Base-by-base conservation (phyloP, 768 basidiomycete genomes). In the Suillus subluteus region DNA sequence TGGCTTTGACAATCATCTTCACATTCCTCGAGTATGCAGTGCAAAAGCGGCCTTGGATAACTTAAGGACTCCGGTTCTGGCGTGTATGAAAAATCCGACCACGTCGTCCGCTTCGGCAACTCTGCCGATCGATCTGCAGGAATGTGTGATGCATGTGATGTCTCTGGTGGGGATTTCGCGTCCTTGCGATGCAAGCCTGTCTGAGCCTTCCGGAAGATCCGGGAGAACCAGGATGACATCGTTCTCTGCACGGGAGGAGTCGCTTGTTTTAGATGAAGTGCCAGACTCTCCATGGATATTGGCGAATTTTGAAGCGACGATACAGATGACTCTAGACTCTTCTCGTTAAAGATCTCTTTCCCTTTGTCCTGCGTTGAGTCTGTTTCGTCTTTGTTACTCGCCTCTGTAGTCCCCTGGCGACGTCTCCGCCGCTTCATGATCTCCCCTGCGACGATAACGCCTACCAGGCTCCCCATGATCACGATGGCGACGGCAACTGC, bases 21-120 rank as follows among this genome's bases (percentile, higher is more conserved):
- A 2, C 35, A 61, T 63, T 79, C 76, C 67, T 77, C 76, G 2
- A 74, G 77, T 70, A 78, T 76, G 26, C 74, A 67, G 30, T 63
- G 46, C 66, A 77, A 56, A 66, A 68, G 50, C 12, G 68, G 68
- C 54, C 71, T 76, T 30, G 72, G 52, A 16, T 66, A 40, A 38
- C 30, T 46, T 15, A 67, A 71, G 52, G 73, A 77, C 26, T 62
- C 66, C 48, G 64, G 61, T 40, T 64, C 68, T 44, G 64, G 63
- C 8, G 65, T 70, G 4, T 69, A 68, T 9, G 74, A 65, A 59
- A 78, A 77, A 62, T 73, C 69, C 58, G 76, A 77, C 76, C 75
- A 75, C 23, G 77, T 78, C 46, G 76, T 74, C 55, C 69, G 72
- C 13, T 68, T 68, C 23, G 15, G 62, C 13, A 59, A 32, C 30